Base-by-base conservation (phyloP, 352 stramenopile species). In the Phytophthora idaei region DNA sequence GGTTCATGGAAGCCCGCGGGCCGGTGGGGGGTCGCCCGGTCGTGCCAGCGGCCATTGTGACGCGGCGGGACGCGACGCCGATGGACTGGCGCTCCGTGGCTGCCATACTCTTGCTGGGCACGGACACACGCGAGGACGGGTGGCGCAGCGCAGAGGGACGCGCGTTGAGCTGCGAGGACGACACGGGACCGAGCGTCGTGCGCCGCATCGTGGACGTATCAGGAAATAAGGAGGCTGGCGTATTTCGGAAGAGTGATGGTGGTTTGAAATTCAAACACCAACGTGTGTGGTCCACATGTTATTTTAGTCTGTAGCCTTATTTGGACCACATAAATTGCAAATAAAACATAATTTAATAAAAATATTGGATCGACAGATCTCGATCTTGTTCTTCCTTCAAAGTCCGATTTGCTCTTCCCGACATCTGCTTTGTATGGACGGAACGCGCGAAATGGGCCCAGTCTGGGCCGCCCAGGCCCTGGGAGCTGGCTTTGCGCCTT, bases 111-210 rank as follows among this genome's bases (percentile, higher is more conserved):
- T 84, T 86, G 61, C 56, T 61, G 47, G 81, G 83, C 5, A 92
- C 63, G 0, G 87, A 93, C 58, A 92, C 80, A 46, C 86, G 84
- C 9, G 67, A 45, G 15, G 80, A 73, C 9, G 80, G 61, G 32
- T 69, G 61, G 2, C 72, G 69, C 42, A 87, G 69, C 48, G 71
- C 68, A 49, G 65, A 63, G 8, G 76, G 73, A 27, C 84, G 80
- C 36, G 75, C 64, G 69, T 95, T 95, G 50, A 93, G 83, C 79
- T 94, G 87, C 65, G 87, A 93, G 61, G 87, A 94, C 48, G 84
- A 92, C 61, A 93, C 87, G 49, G 87, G 81, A 8, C 85, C 87
- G 61, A 95, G 82, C 61, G 87, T 95, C 73, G 85, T 95, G 71
- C 87, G 87, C 45, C 87, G 82, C 87, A 95, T 95, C 21, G 31